These are phyloP conservation scores for Calonectria crousiana DNA, from an alignment of 2,329 filamentous ascomycete species.

Conservation along the genomic window DNA sequence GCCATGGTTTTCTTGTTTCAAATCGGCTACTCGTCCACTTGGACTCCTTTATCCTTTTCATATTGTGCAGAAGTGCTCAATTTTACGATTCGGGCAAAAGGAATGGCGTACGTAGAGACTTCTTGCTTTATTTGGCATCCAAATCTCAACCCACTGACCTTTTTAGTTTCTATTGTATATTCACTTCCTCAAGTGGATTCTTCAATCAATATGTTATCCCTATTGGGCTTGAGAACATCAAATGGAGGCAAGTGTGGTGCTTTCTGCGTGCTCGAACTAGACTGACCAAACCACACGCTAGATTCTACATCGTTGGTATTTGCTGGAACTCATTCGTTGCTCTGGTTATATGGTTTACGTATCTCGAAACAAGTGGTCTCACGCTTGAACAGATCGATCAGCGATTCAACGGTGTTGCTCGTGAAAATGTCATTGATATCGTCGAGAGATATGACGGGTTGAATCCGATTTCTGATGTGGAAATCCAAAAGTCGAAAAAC, in stretches of 20 bases:
- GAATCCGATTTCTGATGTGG: constrained; percentile 20
- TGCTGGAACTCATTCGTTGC: constrained; percentile 23
- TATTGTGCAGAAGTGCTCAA: constrained; percentile 28
- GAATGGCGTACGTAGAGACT: constrained; percentile 20
- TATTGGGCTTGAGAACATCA: constrained; percentile 17
- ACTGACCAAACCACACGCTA: background rate
- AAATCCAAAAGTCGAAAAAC: background rate
- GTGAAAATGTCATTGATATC: constrained; percentile 18
- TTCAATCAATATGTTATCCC: constrained; percentile 30
- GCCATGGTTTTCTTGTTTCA: constrained; percentile 30
- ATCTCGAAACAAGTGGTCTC: constrained; percentile 25
- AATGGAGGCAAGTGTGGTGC: constrained; percentile 14
- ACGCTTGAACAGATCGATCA: constrained; percentile 29
- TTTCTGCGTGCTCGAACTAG: too few species aligned
- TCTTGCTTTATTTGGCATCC: background rate
- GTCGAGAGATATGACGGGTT: constrained; percentile 15
- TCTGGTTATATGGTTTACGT: constrained; percentile 23
- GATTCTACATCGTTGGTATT: constrained; percentile 27
- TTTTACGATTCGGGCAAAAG: constrained; percentile 25
- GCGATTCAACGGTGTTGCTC: constrained; percentile 27
- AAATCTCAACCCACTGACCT: background rate
- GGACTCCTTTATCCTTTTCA: constrained; percentile 26
- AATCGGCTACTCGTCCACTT: constrained; percentile 28
- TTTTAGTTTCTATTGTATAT: constrained; percentile 17
- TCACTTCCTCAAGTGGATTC: constrained; percentile 21